Evolutionary conservation across 176 grass and related monocot genomes (phyloP).

Genomic region (Oryza glumipatula): DNA sequence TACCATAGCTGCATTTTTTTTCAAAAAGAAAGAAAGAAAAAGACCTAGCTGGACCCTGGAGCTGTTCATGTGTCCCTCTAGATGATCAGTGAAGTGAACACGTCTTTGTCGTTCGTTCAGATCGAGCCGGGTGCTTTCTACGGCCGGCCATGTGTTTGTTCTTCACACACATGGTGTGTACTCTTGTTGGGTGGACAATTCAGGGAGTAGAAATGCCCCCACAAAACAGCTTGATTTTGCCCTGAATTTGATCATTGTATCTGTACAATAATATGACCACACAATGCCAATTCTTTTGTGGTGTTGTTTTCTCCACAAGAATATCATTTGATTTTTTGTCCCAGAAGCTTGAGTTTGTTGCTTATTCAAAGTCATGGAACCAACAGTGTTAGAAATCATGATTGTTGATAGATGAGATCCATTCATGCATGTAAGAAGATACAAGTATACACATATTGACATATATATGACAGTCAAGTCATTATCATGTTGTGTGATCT

Average conservation of each 20-base stretch:
- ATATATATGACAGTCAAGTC: not conserved
- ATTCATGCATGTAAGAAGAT: not conserved
- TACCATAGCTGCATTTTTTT: not conserved
- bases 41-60: not conserved
- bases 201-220: not conserved
- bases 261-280: not conserved
- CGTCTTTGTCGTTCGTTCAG: conserved; percentile 8
- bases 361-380: conserved; percentile 22
- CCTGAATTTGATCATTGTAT: not conserved
- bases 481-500: not conserved
- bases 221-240: not conserved
- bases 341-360: conserved; percentile 21
- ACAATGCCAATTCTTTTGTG: too few relatives aligned
- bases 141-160: not conserved
- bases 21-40: not conserved
- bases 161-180: conserved; percentile 33
- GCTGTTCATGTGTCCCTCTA: conserved; percentile 20
- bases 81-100: conserved; percentile 6
- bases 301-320: not conserved
- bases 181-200: conserved; percentile 1
- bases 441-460: not conserved
- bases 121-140: not conserved
- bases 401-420: conserved; percentile 3
- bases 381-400: not conserved
- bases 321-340: not conserved